Base-by-base conservation (phyloP, 1,139 yeast species). In the Candida sojae region DNA sequence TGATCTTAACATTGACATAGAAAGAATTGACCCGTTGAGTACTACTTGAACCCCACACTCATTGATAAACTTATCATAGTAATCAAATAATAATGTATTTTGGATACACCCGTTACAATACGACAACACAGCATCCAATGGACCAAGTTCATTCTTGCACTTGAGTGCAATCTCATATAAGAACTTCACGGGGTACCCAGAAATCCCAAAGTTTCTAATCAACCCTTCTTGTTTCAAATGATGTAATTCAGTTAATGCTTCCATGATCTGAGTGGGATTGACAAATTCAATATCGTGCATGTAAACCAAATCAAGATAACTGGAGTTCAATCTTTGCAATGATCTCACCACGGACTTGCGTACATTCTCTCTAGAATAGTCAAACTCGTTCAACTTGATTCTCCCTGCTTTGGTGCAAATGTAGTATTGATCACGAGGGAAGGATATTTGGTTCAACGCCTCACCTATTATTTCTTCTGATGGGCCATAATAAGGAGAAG, bases 401-500 rank as follows among this genome's bases (percentile, higher is more conserved):
- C 98, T 75, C 0, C 98, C 97, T 6, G 92, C 96, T 62, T 92
- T 92, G 39, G 97, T 88, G 61, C 92, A 86, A 33, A 92, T 75
- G 56, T 77, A 84, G 63, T 87, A 87, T 17, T 75, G 61, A 6
- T 85, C 84, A 50, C 98, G 76, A 0, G 82, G 74, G 60, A 61
- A 76, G 5, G 60, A 56, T 36, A 84, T 59, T 8, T 71, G 54
- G 26, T 62, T 58, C 53, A 92, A 68, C 0, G 92, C 93, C 8
- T 72, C 55, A 0, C 98, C 98, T 4, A 89, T 65, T 26, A 91
- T 61, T 32, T 69, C 75, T 61, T 92, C 98, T 4, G 96, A 88
- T 0, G 91, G 91, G 0, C 97, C 98, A 61, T 92, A 92, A 66
- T 89, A 92, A 2, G 97, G 96, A 0, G 96, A 87, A 0, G 97